Evolutionary conservation across 2,329 filamentous ascomycete species (phyloP), one percentile per base, ranked within the genome.

Genomic region (Monosporascus sp.): DNA sequence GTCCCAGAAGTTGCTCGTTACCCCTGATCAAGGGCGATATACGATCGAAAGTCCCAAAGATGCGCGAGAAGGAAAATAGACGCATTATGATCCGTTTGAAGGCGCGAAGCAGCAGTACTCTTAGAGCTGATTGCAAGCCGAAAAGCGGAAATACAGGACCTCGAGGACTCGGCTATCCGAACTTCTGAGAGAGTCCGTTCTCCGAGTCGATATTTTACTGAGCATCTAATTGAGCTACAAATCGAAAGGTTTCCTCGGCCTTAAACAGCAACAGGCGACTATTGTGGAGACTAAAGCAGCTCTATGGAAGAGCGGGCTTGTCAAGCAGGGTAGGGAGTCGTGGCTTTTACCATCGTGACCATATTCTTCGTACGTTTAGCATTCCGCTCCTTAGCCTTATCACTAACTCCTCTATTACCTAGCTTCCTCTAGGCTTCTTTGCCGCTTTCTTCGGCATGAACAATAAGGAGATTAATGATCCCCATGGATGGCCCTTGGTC

Each of bases 391-490:
- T 31, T 6, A 17, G 18, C 5, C 2, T 18, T 44, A 22, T n/a
- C 18, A 18, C n/a, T 5, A 9, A 24, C 11, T 18, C 9, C 11
- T 11, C 41, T 18, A 6, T 15, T 39, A 17, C 15, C 41, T 11
- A 71, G 69, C 60, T 71, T 1, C 70, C 56, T 72, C 56, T 72
- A 1, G 66, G 67, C 0, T 74, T 72, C 57, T 60, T 71, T n/a
- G 62, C 70, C 0, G 64, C 64, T 6, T 54, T 73, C 7, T 72
- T 74, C 37, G 70, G 71, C 1, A 73, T 73, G 71, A 72, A 73
- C 39, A 61, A 65, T 14, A 18, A 7, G 0, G 63, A 66, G 4
- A 55, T 64, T 9, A 62, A 61, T 27, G 5, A 50, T 56, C 60
- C 1, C 52, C 52, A 5, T 51, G 47, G 6, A 59, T 63, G 52